These are phyloP conservation scores for Kwoniella mangroviensis DNA, from an alignment of 768 basidiomycete genomes.

Conservation along the genomic window DNA sequence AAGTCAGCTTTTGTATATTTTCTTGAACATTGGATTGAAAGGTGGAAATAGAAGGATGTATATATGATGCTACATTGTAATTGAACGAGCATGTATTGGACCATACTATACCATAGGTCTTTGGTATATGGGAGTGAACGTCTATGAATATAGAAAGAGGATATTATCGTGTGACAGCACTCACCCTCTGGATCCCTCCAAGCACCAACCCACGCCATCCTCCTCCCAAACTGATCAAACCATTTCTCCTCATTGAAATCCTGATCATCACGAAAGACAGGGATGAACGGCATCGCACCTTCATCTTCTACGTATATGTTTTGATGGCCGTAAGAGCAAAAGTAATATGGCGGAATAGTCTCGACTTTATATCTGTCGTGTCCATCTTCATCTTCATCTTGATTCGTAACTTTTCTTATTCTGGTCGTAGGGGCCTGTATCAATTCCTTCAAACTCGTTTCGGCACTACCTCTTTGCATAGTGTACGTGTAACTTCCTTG, in stretches of 20 bases:
- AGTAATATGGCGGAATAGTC: conserved; percentile 11
- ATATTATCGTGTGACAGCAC: background rate
- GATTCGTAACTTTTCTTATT: background rate
- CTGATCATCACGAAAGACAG: conserved; percentile 9
- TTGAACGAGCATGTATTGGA: too few species aligned
- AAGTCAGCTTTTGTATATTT: background rate
- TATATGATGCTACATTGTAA: too few species aligned
- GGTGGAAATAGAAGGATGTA: too few species aligned
- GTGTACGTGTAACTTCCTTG: background rate
- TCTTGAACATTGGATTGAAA: too few species aligned
- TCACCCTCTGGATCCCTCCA: conserved; percentile 22
- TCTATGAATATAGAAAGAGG: too few species aligned
- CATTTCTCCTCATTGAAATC: conserved; percentile 17
- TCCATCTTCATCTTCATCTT: background rate
- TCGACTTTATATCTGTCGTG: background rate
- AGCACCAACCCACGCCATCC: background rate
- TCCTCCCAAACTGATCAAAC: background rate
- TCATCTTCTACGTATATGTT: conserved; percentile 15
- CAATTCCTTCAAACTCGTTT: background rate
- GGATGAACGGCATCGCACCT: conserved; percentile 17
- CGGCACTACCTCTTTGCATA: background rate
- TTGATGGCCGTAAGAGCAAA: background rate
- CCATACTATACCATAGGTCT: too few species aligned
- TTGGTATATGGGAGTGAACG: too few species aligned
- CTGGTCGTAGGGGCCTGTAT: background rate